phyloP scores from a whole-genome alignment of 1,139 yeast species.

The Pichia sp. region DNA sequence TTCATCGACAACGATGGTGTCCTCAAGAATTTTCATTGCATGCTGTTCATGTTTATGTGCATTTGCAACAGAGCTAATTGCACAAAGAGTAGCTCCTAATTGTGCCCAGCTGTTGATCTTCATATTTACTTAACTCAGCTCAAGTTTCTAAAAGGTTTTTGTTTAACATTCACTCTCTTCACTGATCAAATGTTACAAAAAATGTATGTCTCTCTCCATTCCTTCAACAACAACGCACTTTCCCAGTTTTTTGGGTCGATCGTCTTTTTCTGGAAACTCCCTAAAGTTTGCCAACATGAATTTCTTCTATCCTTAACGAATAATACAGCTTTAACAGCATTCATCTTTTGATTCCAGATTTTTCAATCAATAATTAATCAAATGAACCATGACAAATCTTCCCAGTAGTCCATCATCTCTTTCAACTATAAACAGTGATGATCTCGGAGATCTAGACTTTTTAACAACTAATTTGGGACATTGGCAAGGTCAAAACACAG shows the following conservation, averaged over 20 bases:
- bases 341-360: not conserved
- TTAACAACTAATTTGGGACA: not conserved
- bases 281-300: not conserved
- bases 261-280: no score
- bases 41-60: not conserved
- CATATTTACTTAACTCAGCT: no score
- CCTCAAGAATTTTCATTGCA: not conserved
- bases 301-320: not conserved
- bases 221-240: not conserved
- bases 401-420: constrained; percentile 6
- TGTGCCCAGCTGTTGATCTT: not conserved
- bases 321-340: no score
- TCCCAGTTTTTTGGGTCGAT: not conserved
- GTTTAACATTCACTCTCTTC: not conserved
- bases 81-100: not conserved
- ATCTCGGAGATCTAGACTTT: not conserved
- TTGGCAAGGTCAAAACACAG: no score
- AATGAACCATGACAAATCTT: constrained; percentile 1
- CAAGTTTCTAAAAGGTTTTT: no score
- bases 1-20: not conserved
- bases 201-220: not conserved
- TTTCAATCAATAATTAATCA: not conserved
- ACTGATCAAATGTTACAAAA: no score
- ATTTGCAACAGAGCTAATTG: not conserved
- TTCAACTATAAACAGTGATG: not conserved